These are phyloP conservation scores for Didymella keratinophila DNA, from an alignment of 2,329 filamentous ascomycete species.

Conservation along the genomic window DNA sequence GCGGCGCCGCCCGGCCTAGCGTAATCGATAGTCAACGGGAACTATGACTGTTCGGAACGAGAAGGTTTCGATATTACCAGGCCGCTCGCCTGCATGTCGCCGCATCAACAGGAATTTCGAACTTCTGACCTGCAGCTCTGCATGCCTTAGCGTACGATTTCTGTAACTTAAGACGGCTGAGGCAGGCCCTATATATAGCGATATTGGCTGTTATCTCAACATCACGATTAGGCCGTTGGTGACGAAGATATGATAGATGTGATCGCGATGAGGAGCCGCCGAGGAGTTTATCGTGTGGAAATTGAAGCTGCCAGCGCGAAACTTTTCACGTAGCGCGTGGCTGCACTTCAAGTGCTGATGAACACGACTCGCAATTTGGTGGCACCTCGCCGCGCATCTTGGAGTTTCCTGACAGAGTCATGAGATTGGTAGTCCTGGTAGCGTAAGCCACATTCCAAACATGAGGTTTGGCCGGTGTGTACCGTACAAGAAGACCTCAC, in stretches of 20 bases:
- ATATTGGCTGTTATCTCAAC: conserved; percentile 20
- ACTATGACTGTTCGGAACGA: conserved; percentile 6
- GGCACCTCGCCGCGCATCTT: conserved; percentile 1
- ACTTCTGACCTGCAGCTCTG: conserved; percentile 5
- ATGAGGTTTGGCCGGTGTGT: conserved; percentile 1
- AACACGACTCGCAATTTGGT: conserved; percentile 7
- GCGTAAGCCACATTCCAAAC: conserved; percentile 14
- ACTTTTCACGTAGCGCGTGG: conserved; percentile 9
- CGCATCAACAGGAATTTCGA: conserved; percentile 17
- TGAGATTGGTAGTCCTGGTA: not conserved
- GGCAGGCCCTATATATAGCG: conserved; percentile 13
- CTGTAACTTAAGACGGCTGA: conserved; percentile 5
- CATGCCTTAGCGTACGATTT: conserved; percentile 12
- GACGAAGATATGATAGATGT: conserved; percentile 8
- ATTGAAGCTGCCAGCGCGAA: conserved; percentile 1
- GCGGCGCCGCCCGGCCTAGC: conserved; percentile 21
- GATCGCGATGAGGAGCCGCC: conserved; percentile 1
- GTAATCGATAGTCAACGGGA: conserved; percentile 17
- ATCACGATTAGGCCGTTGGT: conserved; percentile 3
- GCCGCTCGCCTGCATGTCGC: conserved; percentile 14
- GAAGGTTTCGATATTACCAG: conserved; percentile 14
- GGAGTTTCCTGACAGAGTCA: not conserved
- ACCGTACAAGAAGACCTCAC: not conserved
- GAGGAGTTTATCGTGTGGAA: conserved; percentile 3
- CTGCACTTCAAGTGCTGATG: conserved; percentile 3